These are phyloP conservation scores for Quercus alba DNA, from an alignment of 306 rosid species.

Conservation along the genomic window DNA sequence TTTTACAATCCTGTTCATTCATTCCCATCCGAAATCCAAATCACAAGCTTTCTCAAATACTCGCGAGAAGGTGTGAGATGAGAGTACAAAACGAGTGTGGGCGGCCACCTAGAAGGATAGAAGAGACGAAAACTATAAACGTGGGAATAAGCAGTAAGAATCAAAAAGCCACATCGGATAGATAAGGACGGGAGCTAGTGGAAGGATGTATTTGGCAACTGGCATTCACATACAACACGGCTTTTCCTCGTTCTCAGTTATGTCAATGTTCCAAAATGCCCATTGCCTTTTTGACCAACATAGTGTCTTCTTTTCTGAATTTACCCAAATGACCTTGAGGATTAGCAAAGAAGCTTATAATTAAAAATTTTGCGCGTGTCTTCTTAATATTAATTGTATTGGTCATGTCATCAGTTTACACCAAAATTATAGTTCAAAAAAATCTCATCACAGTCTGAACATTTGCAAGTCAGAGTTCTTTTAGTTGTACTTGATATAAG, in stretches of 20 bases:
- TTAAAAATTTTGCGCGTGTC: too few species aligned
- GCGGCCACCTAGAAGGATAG: conserved; percentile 23
- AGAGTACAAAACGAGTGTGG: too few species aligned
- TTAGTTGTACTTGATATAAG: too few species aligned
- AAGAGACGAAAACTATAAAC: conserved; percentile 10
- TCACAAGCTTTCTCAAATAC: neutral
- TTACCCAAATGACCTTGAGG: neutral
- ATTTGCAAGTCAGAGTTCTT: too few species aligned
- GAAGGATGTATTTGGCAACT: conserved; percentile 1
- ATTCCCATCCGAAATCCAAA: too few species aligned
- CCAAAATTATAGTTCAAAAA: too few species aligned
- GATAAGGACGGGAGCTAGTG: neutral
- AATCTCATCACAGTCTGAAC: too few species aligned
- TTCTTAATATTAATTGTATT: too few species aligned
- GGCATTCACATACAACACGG: conserved; percentile 22
- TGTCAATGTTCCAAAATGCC: neutral
- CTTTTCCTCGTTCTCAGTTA: neutral
- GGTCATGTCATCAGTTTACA: too few species aligned
- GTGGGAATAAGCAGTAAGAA: conserved; percentile 10
- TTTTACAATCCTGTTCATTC: too few species aligned
- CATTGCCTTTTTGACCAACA: conserved; percentile 6
- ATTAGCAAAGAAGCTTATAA: neutral
- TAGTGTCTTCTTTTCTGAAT: neutral
- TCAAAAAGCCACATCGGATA: conserved; percentile 23
- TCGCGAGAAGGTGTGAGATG: neutral